Evolutionary conservation across 495 filamentous ascomycete genomes (phyloP), one percentile per base, ranked within the genome.

Genomic region (Jackrogersella multiformis): DNA sequence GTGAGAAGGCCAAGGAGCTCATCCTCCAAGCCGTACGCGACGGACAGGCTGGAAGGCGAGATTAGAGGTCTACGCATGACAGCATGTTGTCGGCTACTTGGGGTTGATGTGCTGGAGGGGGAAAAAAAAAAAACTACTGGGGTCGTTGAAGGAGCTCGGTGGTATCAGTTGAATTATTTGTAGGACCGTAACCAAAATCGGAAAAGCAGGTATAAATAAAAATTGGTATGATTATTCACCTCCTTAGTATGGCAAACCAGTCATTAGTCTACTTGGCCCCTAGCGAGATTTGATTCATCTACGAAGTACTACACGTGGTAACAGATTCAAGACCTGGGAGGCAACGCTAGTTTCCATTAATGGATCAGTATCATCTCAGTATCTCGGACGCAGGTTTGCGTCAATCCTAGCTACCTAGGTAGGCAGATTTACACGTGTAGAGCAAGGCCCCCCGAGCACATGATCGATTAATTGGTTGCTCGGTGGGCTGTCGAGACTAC

Each of bases 1-100:
- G 96, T 12, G 93, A 97, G 78, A 86, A 92, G 76, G 96, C 95
- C 35, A 93, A 87, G 79, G 89, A 96, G 44, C 82, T 94, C 73
- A 97, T 99, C 68, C 78, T 99, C 59, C 87, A 91, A 52, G 88
- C 91, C 44, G 92, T 99, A 18, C 80, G 77, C 36, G 83, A 87
- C 56, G 85, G 83, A 18, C 73, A 73, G 48, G 51, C 60, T 48
- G 68, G 64, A 32, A 70, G 60, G 10, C 54, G 73, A 49, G 73
- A 75, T 41, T 75, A 75, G 66, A 49, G 42, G 26, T 61, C 69
- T 52, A 46, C 13, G 4, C 51, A 7, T 20, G 26, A 16, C 32
- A 32, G 32, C 28, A 9, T 52, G n/a, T 15, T 38, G 28, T 23
- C 38, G 34, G 7, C 26, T 24, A 53, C 15, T 34, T 21, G 20